Evolutionary conservation across 768 basidiomycete species (phyloP), one percentile per base, ranked within the genome.

Genomic region (Calocybe gangraenosa): DNA sequence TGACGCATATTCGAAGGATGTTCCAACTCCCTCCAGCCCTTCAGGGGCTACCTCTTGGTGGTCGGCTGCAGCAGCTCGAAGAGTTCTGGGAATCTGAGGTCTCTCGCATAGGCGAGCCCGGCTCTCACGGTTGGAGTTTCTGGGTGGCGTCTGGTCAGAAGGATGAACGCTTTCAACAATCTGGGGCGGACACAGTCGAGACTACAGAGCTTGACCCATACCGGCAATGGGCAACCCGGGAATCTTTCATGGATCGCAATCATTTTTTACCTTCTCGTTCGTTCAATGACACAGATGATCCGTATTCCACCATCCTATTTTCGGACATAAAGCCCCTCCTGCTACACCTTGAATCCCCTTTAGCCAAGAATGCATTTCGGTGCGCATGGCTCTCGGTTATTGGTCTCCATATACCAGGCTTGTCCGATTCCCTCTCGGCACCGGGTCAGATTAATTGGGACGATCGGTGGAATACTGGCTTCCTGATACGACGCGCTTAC

Each of bases 71-170:
- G 44, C 66, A 72, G 13, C 69, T 92, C 3, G 88, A 90, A 64
- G 78, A 81, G 41, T 92, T 87, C 58, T 92, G 90, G 90, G 90
- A 92, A 40, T 79, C 84, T 3, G 90, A 91, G 62, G 67, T 65
- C 8, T 81, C 81, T n/a, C 81, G 89, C n/a, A 60, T 82, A 7
- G 87, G 88, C 21, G 90, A 92, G 57, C 58, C 62, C 0, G 66
- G 68, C 43, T 78, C 88, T 7, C 68, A 62, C 45, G 88, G 90
- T 19, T 92, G 89, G 87, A 70, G 71, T 11, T 48, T 65, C 25
- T 91, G 86, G 86, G 62, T 74, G 32, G 57, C 66, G 9, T 65
- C 70, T 17, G 70, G 72, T 18, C 70, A 67, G 37, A 63, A 71
- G 23, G 67, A 71, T 20, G 37, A 48, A 31, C 42, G 32, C 14